Percentiles rank a stretch among this genome's conserved stretches.
These are phyloP conservation scores for Crithidia expoeki DNA, from an alignment of 208 protist genomes.

Conservation along the genomic window DNA sequence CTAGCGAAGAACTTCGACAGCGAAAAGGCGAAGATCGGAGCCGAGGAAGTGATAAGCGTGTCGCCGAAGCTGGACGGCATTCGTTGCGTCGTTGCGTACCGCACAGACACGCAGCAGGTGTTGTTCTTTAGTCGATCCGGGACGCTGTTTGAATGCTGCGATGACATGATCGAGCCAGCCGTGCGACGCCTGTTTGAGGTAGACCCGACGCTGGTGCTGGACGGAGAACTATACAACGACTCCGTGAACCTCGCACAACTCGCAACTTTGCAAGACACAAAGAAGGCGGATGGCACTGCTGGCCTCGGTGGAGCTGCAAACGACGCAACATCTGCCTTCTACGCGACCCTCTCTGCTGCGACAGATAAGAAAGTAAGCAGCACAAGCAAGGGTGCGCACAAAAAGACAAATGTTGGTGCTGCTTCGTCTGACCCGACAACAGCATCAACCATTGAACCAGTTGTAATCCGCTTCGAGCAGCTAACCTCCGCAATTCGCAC, in stretches of 20 bases:
- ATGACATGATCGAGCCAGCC: slow-evolving; percentile 65
- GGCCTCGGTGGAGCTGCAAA: too few species aligned
- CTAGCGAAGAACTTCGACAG: slow-evolving; percentile 83
- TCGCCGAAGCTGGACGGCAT: slow-evolving; percentile 93
- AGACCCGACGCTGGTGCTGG: slow-evolving; percentile 80
- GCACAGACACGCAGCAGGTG: slow-evolving; percentile 42
- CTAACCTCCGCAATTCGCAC: slow-evolving; percentile 84
- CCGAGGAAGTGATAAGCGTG: slow-evolving; percentile 56
- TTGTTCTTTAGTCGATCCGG: slow-evolving; percentile 87
- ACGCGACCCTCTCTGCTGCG: slow-evolving; percentile 9
- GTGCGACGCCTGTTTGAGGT: slow-evolving; percentile 66
- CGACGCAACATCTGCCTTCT: slow-evolving; percentile 8
- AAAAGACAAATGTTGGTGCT: not conserved
- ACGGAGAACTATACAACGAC: slow-evolving; percentile 91
- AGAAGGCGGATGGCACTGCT: too few species aligned
- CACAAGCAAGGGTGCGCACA: not conserved
- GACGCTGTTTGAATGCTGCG: slow-evolving; percentile 89
- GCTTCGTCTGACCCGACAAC: not conserved
- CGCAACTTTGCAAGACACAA: not conserved
- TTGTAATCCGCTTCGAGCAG: slow-evolving; percentile 68
- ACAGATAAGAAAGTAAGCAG: too few species aligned
- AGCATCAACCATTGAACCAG: slow-evolving; percentile 6
- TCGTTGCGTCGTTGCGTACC: slow-evolving; percentile 84
- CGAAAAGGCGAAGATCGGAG: slow-evolving; percentile 55
- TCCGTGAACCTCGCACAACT: slow-evolving; percentile 41